Conservation (phyloP, 306 rosid species). For the Bauhinia variegata region DNA sequence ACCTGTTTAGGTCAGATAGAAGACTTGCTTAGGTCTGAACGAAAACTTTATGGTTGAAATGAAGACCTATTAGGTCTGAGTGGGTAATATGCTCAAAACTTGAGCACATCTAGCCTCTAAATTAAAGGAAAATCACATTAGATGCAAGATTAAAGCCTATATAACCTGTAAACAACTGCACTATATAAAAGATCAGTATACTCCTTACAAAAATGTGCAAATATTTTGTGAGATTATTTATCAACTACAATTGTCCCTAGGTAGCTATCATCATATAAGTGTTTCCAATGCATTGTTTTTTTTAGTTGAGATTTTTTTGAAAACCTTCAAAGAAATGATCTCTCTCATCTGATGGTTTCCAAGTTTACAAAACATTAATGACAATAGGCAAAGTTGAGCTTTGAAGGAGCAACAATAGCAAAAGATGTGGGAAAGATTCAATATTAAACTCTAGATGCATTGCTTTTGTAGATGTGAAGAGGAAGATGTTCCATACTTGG, state of each 20-base stretch:
- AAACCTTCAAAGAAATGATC: too few species aligned
- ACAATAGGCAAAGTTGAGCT: too few species aligned
- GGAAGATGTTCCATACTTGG: conserved; percentile 56
- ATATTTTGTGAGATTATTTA: too few species aligned
- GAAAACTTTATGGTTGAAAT: too few species aligned
- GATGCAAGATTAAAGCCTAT: conserved; percentile 2
- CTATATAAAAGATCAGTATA: conserved; percentile 1
- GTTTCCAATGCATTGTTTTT: too few species aligned
- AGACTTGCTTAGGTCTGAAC: too few species aligned
- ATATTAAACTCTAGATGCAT: too few species aligned
- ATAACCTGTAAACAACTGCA: neutral
- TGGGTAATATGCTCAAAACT: conserved; percentile 61
- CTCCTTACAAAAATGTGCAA: neutral
- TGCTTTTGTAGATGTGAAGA: too few species aligned
- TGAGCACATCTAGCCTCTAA: conserved; percentile 68
- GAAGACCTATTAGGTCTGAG: conserved; percentile 77
- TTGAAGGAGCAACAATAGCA: neutral
- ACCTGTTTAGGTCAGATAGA: too few species aligned
- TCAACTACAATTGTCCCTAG: too few species aligned
- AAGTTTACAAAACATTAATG: conserved; percentile 14
- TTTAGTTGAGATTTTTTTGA: too few species aligned
- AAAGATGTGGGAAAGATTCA: neutral
- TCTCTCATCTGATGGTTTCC: conserved; percentile 1
- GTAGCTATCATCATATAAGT: too few species aligned
- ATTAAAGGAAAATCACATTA: conserved; percentile 29